Conservation (phyloP, 805 yeast species). For the Ogataea glucozyma region DNA sequence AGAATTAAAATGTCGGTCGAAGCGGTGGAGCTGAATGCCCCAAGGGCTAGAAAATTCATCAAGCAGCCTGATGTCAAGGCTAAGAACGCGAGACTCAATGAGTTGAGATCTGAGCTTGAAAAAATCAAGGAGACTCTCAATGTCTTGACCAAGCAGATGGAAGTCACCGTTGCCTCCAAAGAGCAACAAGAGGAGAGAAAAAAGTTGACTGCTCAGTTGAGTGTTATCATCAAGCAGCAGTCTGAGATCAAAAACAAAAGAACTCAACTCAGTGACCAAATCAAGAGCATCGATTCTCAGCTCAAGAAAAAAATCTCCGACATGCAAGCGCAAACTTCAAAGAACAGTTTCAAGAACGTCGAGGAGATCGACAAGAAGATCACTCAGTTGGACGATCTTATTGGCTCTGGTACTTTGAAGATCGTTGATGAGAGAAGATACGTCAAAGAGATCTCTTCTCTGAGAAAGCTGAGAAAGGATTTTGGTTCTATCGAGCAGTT, state of each 20-base stretch:
- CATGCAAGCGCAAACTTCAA: conserved; percentile 68
- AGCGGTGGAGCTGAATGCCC: conserved; percentile 24
- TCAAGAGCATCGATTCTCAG: conserved; percentile 66
- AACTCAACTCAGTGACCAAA: conserved; percentile 52
- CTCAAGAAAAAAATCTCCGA: conserved; percentile 77
- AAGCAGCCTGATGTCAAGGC: conserved; percentile 74
- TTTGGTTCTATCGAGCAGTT: conserved; percentile 70
- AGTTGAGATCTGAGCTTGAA: conserved; percentile 60
- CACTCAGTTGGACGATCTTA: conserved; percentile 63
- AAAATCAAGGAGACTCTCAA: conserved; percentile 56
- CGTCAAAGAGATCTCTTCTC: conserved; percentile 80
- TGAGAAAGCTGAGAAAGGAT: conserved; percentile 80
- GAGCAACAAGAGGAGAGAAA: conserved; percentile 54
- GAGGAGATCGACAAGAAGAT: conserved; percentile 72
- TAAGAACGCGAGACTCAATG: conserved; percentile 58
- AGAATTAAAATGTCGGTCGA: conserved; percentile 23
- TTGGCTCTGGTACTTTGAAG: conserved; percentile 76
- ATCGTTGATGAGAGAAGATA: conserved; percentile 88
- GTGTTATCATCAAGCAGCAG: conserved; percentile 43
- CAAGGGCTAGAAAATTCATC: conserved; percentile 50
- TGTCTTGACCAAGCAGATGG: conserved; percentile 55
- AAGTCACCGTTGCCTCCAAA: conserved; percentile 52
- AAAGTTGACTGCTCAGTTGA: conserved; percentile 45
- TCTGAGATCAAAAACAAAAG: conserved; percentile 36
- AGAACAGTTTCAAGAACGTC: conserved; percentile 64